phyloP scores from a whole-genome alignment of 1,139 yeast species.

The Suhomyces kunorum region DNA sequence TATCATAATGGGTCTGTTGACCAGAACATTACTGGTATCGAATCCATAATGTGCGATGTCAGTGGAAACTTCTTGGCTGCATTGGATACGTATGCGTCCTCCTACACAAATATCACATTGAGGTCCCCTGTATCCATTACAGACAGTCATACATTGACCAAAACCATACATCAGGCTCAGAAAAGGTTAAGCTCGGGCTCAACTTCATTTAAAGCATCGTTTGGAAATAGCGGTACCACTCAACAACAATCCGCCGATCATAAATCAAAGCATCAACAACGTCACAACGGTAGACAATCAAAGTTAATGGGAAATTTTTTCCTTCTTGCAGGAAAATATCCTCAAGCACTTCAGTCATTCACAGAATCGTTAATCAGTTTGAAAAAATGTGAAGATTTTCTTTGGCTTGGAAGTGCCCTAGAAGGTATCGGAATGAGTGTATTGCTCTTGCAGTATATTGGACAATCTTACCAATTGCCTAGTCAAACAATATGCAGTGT shows the following conservation, averaged over 20 bases:
- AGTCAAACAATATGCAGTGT: constrained; percentile 21
- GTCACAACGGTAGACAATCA: constrained; percentile 63
- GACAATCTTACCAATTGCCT: constrained; percentile 63
- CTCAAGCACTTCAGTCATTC: constrained; percentile 69
- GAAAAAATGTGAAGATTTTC: constrained; percentile 65
- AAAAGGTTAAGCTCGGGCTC: constrained; percentile 43
- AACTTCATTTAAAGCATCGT: constrained; percentile 38
- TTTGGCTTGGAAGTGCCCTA: constrained; percentile 87
- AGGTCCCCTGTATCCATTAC: constrained; percentile 71
- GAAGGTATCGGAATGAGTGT: constrained; percentile 77
- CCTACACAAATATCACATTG: constrained; percentile 68
- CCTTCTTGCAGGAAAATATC: constrained; percentile 74
- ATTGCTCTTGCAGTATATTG: constrained; percentile 59
- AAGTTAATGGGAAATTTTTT: constrained; percentile 78
- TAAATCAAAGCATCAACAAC: constrained; percentile 35
- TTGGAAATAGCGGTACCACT: constrained; percentile 15
- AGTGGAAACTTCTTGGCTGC: constrained; percentile 63
- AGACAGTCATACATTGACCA: constrained; percentile 50
- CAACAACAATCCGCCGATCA: constrained; percentile 20
- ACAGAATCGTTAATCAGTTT: constrained; percentile 67
- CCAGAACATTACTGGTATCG: constrained; percentile 47
- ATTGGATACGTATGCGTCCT: constrained; percentile 67
- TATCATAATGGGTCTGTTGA: constrained; percentile 25
- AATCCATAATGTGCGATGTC: constrained; percentile 73
- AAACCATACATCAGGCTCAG: constrained; percentile 55